Base-by-base conservation (phyloP, 305 asterid genomes). In the Plantago lanceolata region DNA sequence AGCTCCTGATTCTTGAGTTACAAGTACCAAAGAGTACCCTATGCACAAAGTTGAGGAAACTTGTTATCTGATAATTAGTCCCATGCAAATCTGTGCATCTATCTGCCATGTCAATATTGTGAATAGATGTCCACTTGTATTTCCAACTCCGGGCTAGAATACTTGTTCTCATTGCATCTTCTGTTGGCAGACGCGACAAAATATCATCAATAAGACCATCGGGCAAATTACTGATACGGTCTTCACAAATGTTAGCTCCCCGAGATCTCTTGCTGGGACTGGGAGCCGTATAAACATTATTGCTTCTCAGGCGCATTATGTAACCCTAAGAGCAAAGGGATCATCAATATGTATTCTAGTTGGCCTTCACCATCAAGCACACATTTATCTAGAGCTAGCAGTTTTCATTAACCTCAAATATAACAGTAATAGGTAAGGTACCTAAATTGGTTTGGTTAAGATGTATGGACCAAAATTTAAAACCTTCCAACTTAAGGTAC, bases 61-160 rank as follows among this genome's bases (percentile, higher is more conserved):
- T 2, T 13, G 17, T 4, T 3, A 1, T 5, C 19, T 12, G 1
- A 3, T 0, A 6, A 0, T 2, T n/a, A n/a, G n/a, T 11, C 60
- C 20, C 11, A 31, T 12, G 20, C 17, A 55, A 54, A 24, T 3
- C 14, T 28, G 1, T 55, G 28, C 6, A 2, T 4, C 8, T 24
- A 8, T 55, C 43, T 1, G 6, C 26, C 6, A 57, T 8, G 37
- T 57, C 40, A 28, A 55, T 55, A 37, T 55, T 55, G 60, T 24
- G 12, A 55, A 55, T 55, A 16, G 16, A 55, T 37, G 44, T 55
- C 60, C 60, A 55, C 60, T 55, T 55, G 60, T 28, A 24, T 28
- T 24, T 24, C 44, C 60, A 28, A 17, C 16, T 8, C 7, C 37
- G 17, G 2, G 60, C 26, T 12, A 56, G 29, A 29, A 56, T 19